Conservation (phyloP, 2,329 filamentous ascomycete species). For the Mollisiaceae sp. region DNA sequence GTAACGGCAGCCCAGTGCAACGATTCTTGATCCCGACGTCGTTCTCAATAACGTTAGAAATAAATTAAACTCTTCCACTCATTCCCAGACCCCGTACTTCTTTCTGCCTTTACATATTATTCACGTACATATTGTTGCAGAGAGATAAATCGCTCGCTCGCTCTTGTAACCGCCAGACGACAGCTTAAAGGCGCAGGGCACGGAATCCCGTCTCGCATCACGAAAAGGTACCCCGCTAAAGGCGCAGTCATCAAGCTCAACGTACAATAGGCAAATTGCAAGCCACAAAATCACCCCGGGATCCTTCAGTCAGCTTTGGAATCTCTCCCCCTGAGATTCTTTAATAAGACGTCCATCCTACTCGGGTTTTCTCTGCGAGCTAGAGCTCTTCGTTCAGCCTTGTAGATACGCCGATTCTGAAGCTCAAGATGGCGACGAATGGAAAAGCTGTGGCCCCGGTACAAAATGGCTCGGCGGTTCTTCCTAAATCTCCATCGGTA, state of each 20-base stretch:
- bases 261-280: slow-evolving; percentile 10
- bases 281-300: slow-evolving; percentile 1
- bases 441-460: slow-evolving; percentile 19
- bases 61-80: neutral
- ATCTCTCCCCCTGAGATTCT: slow-evolving; percentile 4
- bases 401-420: neutral
- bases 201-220: slow-evolving; percentile 6
- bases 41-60: neutral
- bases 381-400: neutral
- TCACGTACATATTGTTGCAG: neutral
- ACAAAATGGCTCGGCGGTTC: slow-evolving; percentile 28
- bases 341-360: neutral
- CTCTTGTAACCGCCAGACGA: no score
- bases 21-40: no score
- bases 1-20: no score
- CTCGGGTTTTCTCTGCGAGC: neutral
- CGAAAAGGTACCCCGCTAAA: slow-evolving; percentile 18
- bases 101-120: neutral
- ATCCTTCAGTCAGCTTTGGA: slow-evolving; percentile 2
- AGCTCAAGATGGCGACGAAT: neutral
- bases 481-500: slow-evolving; percentile 12
- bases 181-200: neutral
- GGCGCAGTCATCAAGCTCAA: slow-evolving; percentile 13
- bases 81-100: neutral
- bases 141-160: neutral